Conservation (phyloP, 2,329 filamentous ascomycete species). For the Ophiostoma triangulosporum region DNA sequence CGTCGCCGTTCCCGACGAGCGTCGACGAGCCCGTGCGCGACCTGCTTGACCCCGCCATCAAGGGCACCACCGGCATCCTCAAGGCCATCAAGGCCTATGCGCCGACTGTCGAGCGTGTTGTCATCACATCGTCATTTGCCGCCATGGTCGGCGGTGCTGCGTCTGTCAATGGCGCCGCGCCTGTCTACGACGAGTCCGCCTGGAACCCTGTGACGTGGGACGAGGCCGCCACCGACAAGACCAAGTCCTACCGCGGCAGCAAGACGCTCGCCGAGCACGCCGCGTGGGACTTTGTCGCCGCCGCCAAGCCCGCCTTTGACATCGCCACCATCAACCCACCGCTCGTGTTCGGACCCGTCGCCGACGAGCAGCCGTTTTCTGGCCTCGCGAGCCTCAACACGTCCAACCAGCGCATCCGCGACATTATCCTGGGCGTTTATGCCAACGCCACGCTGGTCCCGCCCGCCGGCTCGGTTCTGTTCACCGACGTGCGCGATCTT, state of each 20-base stretch:
- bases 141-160: constrained; percentile 13
- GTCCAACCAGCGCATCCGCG: constrained; percentile 1
- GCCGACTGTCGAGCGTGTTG: constrained; percentile 15
- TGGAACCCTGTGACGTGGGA: constrained; percentile 40
- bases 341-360: constrained; percentile 8
- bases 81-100: constrained; percentile 13
- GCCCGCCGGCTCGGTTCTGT: not conserved
- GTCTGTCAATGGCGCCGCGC: constrained; percentile 12
- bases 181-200: constrained; percentile 29
- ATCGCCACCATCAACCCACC: constrained; percentile 21
- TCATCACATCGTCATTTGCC: constrained; percentile 16
- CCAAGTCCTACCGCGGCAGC: constrained; percentile 36
- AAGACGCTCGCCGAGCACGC: constrained; percentile 41
- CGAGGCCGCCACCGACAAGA: constrained; percentile 19
- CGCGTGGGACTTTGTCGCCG: constrained; percentile 36
- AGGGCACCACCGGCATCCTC: not conserved
- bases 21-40: not conserved
- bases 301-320: constrained; percentile 30
- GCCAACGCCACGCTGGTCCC: not conserved
- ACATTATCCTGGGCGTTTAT: not conserved
- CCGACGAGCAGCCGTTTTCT: not conserved
- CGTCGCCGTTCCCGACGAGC: constrained; percentile 1
- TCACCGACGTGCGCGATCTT: constrained; percentile 1
- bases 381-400: constrained; percentile 1
- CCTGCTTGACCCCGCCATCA: constrained; percentile 1